Evolutionary conservation across 768 basidiomycete species (phyloP).

Genomic region (Suillus subaureus): DNA sequence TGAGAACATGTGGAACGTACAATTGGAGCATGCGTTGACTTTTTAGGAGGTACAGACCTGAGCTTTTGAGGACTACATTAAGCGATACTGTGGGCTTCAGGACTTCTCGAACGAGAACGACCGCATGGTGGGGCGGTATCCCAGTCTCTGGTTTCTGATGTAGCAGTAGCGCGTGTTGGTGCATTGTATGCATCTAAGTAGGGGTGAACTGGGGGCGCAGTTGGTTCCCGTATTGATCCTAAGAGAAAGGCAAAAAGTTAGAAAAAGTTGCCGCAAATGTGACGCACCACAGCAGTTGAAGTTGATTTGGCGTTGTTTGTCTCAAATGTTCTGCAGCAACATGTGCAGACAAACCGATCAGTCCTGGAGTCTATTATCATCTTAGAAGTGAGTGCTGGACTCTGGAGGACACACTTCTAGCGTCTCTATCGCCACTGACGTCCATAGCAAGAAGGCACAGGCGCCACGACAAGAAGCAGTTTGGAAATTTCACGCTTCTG

Average conservation of each 20-base stretch:
- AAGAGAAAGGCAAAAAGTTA: constrained; percentile 17
- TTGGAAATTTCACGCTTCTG: neutral
- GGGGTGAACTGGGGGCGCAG: constrained; percentile 66
- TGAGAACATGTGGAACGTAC: constrained; percentile 45
- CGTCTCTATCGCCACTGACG: neutral
- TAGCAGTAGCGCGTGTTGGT: constrained; percentile 48
- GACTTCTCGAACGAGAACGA: constrained; percentile 77
- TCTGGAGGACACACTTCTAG: neutral
- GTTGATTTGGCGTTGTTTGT: constrained; percentile 48
- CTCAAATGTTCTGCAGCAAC: too few relatives aligned
- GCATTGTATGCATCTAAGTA: constrained; percentile 83
- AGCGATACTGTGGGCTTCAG: constrained; percentile 45
- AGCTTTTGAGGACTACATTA: constrained; percentile 65
- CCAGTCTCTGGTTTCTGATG: constrained; percentile 48
- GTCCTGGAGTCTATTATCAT: too few relatives aligned
- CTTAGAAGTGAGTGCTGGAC: too few relatives aligned
- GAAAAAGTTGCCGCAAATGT: neutral
- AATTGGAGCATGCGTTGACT: constrained; percentile 67
- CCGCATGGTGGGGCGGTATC: constrained; percentile 60
- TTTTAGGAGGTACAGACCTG: constrained; percentile 60
- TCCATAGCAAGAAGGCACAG: neutral
- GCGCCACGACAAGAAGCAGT: neutral
- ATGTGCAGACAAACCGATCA: too few relatives aligned
- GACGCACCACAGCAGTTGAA: constrained; percentile 75
- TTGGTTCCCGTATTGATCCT: constrained; percentile 66